These are phyloP conservation scores for Schizosaccharomyces pombe DNA, from an alignment of 805 yeast species.

Conservation along the genomic window DNA sequence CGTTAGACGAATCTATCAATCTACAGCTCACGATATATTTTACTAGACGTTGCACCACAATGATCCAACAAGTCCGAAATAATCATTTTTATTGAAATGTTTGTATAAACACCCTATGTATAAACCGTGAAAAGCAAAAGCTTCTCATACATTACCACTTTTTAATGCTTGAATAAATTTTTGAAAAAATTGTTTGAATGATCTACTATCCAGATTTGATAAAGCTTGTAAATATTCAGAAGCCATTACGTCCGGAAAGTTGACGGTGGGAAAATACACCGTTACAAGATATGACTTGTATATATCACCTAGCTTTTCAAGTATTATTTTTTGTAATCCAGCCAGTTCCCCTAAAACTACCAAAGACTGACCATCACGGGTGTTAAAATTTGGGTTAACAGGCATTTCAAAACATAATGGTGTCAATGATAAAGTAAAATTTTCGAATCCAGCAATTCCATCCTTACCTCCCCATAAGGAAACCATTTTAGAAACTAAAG, in stretches of 20 bases:
- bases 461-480: slow-evolving; percentile 28
- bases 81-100: too few relatives aligned
- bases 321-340: slow-evolving; percentile 40
- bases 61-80: too few relatives aligned
- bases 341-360: slow-evolving; percentile 55
- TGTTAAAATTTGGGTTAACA: slow-evolving; percentile 43
- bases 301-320: slow-evolving; percentile 23
- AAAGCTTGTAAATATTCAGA: slow-evolving; percentile 40
- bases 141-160: neutral
- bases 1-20: too few relatives aligned
- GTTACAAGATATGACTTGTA: slow-evolving; percentile 32
- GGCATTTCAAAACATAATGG: slow-evolving; percentile 56
- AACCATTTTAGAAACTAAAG: slow-evolving; percentile 36
- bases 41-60: too few relatives aligned
- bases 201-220: slow-evolving; percentile 31
- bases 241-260: slow-evolving; percentile 35
- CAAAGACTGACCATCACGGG: slow-evolving; percentile 60
- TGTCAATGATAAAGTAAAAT: slow-evolving; percentile 41
- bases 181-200: slow-evolving; percentile 48
- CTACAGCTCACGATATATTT: too few relatives aligned
- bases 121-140: neutral
- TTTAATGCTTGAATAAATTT: slow-evolving; percentile 16
- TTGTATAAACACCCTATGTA: neutral
- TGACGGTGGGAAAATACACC: slow-evolving; percentile 21
- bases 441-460: slow-evolving; percentile 41